These are phyloP conservation scores for Nidularia pulvinata DNA, from an alignment of 768 basidiomycete genomes.

Conservation along the genomic window DNA sequence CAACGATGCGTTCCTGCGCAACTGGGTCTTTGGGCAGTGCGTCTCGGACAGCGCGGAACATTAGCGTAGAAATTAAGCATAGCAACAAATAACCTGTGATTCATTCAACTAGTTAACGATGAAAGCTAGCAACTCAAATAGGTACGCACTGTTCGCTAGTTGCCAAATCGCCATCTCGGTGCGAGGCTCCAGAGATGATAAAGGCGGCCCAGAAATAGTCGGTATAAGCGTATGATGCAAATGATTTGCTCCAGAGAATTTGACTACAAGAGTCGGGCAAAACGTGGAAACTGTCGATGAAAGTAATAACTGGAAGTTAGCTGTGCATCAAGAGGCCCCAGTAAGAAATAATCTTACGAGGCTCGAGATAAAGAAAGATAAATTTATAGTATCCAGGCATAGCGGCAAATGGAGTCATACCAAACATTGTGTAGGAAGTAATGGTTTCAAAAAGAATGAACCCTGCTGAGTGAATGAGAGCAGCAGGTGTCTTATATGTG, in stretches of 20 bases:
- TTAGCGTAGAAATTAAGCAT: slow-evolving; percentile 58
- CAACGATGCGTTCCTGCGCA: slow-evolving; percentile 72
- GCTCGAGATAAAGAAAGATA: slow-evolving; percentile 68
- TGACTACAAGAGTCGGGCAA: slow-evolving; percentile 36
- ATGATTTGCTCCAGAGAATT: slow-evolving; percentile 61
- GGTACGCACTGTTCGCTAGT: slow-evolving; percentile 57
- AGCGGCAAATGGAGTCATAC: slow-evolving; percentile 63
- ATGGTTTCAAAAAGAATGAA: too few relatives aligned
- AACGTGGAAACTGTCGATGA: slow-evolving; percentile 30
- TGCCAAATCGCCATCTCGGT: slow-evolving; percentile 68
- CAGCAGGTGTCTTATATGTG: too few relatives aligned
- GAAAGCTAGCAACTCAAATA: not conserved
- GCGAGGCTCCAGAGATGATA: slow-evolving; percentile 39
- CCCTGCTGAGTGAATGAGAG: too few relatives aligned
- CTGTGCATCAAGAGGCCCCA: not conserved
- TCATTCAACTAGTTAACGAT: not conserved
- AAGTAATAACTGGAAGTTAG: not conserved
- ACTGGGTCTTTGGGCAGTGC: slow-evolving; percentile 54
- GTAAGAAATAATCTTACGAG: slow-evolving; percentile 33
- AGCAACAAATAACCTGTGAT: slow-evolving; percentile 30
- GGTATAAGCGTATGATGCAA: slow-evolving; percentile 66
- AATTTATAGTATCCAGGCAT: slow-evolving; percentile 62
- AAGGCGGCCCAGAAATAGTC: slow-evolving; percentile 27
- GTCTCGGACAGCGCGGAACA: slow-evolving; percentile 69
- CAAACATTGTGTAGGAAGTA: too few relatives aligned